Evolutionary conservation across 2,329 filamentous ascomycete genomes (phyloP).

Genomic region (Sordariomycetes sp.): DNA sequence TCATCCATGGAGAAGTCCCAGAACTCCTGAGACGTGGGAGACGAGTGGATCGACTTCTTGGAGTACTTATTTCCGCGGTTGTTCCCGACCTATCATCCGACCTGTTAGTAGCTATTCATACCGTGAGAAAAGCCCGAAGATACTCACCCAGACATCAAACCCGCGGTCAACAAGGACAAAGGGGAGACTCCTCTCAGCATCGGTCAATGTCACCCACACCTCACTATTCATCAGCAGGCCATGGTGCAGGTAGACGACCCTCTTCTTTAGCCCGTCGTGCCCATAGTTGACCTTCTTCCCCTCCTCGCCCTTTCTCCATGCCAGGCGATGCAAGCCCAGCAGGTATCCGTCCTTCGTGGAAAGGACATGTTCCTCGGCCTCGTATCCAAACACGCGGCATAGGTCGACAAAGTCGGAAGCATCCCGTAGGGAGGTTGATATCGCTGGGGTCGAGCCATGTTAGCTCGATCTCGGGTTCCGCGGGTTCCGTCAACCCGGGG

Average conservation of each 20-base stretch:
- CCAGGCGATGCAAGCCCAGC: constrained; percentile 78
- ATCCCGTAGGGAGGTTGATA: constrained; percentile 70
- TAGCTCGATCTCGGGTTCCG: constrained; percentile 30
- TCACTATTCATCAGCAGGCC: constrained; percentile 98
- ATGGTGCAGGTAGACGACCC: constrained; percentile 88
- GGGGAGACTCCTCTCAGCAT: constrained; percentile 74
- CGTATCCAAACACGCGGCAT: constrained; percentile 85
- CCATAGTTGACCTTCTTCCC: constrained; percentile 67
- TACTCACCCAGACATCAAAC: constrained; percentile 84
- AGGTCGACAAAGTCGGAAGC: constrained; percentile 89
- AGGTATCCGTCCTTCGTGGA: constrained; percentile 92
- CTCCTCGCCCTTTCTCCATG: constrained; percentile 74
- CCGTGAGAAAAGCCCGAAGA: background rate
- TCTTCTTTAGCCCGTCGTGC: constrained; percentile 59
- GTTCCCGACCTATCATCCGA: constrained; percentile 61
- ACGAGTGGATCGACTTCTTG: constrained; percentile 74
- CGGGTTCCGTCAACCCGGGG: constrained; percentile 8
- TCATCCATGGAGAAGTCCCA: constrained; percentile 99
- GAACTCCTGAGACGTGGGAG: constrained; percentile 67
- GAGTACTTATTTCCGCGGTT: constrained; percentile 99
- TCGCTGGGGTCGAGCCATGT: constrained; percentile 48
- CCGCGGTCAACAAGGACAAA: constrained; percentile 83
- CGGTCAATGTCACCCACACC: constrained; percentile 91
- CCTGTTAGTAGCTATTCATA: constrained; percentile 12
- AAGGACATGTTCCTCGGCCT: constrained; percentile 90